Base-by-base conservation (phyloP, 164 flowering plant genomes). In the Tetrastigma voinierianum region DNA sequence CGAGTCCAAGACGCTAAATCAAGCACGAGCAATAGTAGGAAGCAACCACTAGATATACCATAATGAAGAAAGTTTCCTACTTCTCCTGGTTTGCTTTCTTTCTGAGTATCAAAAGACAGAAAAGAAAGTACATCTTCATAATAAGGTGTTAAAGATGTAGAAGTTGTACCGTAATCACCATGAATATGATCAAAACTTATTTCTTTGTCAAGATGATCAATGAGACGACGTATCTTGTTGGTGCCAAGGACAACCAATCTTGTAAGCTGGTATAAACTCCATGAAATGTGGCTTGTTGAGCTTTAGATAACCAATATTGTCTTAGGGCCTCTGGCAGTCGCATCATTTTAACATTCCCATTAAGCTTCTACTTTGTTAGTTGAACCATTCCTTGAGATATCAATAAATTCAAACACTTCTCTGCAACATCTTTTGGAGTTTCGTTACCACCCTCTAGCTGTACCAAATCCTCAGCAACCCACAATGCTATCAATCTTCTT, bases 391-490 rank as follows among this genome's bases (percentile, higher is more conserved):
- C 40, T 6, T n/a, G 40, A 6, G 40, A 4, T 25, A 25, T 25
- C 40, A 25, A 25, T 0, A 25, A 25, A 25, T 3, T 25, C 40
- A 25, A 25, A 25, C 40, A 25, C 40, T 6, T 25, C n/a, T 25
- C 40, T 25, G 40, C 40, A 25, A 25, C 40, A 25, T 25, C 40
- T 25, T 25, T 6, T 25, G 40, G 40, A 25, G 40, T 25, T 25
- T 25, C 40, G 7, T 25, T 25, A 4, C 2, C 40, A 6, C 40
- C 40, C 40, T 25, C 40, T 25, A 6, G 40, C 40, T 25, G 40
- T 25, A 70, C 59, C 18, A 75, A 64, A 20, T 75, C 81, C 51
- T 80, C 83, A 1, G 83, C 78, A 1, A 65, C 59, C 59, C 46
- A 53, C 21, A 53, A n/a, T 25, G 23, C 23, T 5, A 65, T 23